Conservation (phyloP, 805 yeast genomes). For the Danielia reshetovae region DNA sequence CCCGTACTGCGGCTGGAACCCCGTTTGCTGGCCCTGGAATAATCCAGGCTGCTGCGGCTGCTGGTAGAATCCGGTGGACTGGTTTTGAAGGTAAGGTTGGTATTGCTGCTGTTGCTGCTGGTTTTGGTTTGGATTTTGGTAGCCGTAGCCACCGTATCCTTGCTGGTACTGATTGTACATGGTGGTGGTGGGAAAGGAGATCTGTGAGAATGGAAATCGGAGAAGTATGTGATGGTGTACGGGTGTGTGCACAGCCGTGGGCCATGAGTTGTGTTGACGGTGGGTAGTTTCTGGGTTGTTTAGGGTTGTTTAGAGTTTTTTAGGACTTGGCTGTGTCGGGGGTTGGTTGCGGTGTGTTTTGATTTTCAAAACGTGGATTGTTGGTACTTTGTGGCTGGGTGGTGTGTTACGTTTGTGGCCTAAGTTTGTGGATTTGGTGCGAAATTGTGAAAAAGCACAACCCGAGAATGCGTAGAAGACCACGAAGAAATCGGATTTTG, state of each 20-base stretch:
- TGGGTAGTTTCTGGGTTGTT: too few relatives aligned
- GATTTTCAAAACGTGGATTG: too few relatives aligned
- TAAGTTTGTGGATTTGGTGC: too few relatives aligned
- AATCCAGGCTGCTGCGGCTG: conserved; percentile 17
- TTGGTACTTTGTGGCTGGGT: too few relatives aligned
- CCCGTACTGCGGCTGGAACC: conserved; percentile 35
- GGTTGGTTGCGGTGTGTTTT: too few relatives aligned
- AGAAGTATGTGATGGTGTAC: conserved; percentile 1
- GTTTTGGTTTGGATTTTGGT: conserved; percentile 22
- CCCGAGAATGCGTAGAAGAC: too few relatives aligned
- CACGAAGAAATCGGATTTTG: too few relatives aligned
- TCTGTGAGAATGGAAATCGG: neutral
- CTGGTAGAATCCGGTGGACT: conserved; percentile 27
- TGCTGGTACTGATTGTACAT: conserved; percentile 43
- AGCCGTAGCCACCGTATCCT: conserved; percentile 18
- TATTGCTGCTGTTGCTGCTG: conserved; percentile 21
- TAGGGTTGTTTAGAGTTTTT: too few relatives aligned
- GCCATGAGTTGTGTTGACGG: too few relatives aligned
- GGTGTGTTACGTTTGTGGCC: too few relatives aligned
- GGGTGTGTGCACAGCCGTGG: neutral
- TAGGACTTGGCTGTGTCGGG: too few relatives aligned
- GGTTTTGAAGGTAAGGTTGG: conserved; percentile 21
- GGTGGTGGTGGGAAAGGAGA: conserved; percentile 1
- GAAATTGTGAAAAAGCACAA: too few relatives aligned
- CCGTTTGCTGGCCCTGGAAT: conserved; percentile 18